phyloP scores from a whole-genome alignment of 2,329 filamentous ascomycete genomes.

The Aureobasidium musti region DNA sequence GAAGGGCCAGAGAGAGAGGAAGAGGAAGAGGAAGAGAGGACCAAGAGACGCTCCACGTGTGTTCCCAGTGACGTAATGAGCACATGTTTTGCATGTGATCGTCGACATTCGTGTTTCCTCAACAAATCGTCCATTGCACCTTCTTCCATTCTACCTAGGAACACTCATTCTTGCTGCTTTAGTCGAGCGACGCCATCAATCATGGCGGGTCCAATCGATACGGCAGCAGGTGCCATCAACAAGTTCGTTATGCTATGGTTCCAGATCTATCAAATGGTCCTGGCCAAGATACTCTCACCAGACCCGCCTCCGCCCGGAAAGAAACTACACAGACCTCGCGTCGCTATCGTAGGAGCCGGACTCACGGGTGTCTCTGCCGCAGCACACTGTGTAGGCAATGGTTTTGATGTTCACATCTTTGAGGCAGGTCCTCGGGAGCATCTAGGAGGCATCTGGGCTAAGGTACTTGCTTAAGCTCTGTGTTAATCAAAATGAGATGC shows the following conservation, averaged over 20 bases:
- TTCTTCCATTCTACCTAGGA: neutral
- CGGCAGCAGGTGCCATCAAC: slow-evolving; percentile 37
- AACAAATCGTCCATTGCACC: neutral
- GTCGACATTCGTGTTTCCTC: slow-evolving; percentile 2
- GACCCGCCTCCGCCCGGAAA: slow-evolving; percentile 63
- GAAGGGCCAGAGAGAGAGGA: too few species aligned
- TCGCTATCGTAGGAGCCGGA: slow-evolving; percentile 52
- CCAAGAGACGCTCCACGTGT: neutral
- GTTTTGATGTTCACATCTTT: slow-evolving; percentile 79
- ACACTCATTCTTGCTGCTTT: neutral
- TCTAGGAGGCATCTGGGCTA: slow-evolving; percentile 77
- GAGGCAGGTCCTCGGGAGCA: slow-evolving; percentile 67
- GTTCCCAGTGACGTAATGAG: neutral
- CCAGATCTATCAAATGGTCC: slow-evolving; percentile 64
- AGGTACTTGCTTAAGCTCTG: slow-evolving; percentile 49
- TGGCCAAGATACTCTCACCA: slow-evolving; percentile 68
- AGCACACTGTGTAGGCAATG: slow-evolving; percentile 80
- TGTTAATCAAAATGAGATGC: too few species aligned
- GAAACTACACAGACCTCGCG: slow-evolving; percentile 60
- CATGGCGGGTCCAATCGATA: slow-evolving; percentile 19
- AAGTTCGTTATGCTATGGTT: slow-evolving; percentile 61
- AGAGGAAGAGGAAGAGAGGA: neutral
- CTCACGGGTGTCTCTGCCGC: slow-evolving; percentile 77
- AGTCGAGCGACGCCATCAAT: neutral
- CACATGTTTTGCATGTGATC: slow-evolving; percentile 12